Base-by-base conservation (phyloP, 768 basidiomycete species). In the Aureoboletus auriporus region DNA sequence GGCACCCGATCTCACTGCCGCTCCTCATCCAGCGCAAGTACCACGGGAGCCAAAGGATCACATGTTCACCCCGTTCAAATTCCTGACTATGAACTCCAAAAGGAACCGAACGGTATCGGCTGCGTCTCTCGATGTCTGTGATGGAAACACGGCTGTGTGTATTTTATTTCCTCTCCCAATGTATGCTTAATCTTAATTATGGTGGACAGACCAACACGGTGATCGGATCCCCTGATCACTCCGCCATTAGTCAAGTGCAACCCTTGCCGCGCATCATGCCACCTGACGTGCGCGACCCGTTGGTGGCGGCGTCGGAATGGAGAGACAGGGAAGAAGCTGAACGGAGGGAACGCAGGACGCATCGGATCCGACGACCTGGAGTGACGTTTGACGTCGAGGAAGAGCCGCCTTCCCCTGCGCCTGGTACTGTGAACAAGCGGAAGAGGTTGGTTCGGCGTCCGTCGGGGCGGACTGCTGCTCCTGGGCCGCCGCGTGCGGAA, bases 111-210 rank as follows among this genome's bases (percentile, higher is more conserved):
- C 84, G 7, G 71, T 90, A 36, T 90, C 89, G 13, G 75, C 79
- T 33, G 82, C 82, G 30, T 91, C 89, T 36, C 71, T 86, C 29
- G 89, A 91, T 62, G 89, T 86, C 23, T 77, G 82, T 55, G 81
- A 89, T 58, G 89, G 89, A 33, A 69, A 67, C 28, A 88, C 86
- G 46, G 83, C 84, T 42, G 89, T 90, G 65, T 67, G 85, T 60
- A 31, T 34, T 8, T 23, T n/a, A 4, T 44, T 20, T 11, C 14
- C 4, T 37, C 10, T 30, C 28, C 20, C 20, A 6, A 49, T 2
- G 17, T 36, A 16, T 17, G 31, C 40, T 29, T 52, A 23, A 56
- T 46, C 20, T 23, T 23, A 12, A 40, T 46, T 41, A 34, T 42
- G 44, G 10, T 56, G 5, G 37, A 40, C 33, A 85, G 83, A 67